A percentile compares a stretch with the other conserved stretches of the same genome.
Conservation (phyloP, 2,329 filamentous ascomycete species). For the Tolypocladium amazonense region DNA sequence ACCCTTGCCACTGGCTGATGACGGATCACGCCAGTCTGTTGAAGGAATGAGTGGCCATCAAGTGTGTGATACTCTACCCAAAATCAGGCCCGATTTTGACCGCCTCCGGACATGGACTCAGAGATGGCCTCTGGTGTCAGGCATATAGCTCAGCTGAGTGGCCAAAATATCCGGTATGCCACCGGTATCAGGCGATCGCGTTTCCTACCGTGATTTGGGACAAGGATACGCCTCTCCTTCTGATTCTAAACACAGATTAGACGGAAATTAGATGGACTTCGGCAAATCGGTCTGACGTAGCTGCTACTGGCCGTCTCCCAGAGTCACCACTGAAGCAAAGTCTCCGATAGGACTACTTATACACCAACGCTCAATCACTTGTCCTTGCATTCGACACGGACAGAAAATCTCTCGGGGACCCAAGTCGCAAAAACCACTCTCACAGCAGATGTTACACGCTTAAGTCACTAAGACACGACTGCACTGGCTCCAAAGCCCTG, state of each 20-base stretch:
- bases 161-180: not conserved
- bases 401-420: too few species aligned
- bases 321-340: constrained; percentile 6
- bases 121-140: not conserved
- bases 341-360: not conserved
- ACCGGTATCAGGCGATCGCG: not conserved
- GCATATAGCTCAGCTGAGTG: not conserved
- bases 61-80: not conserved
- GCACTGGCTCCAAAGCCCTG: not conserved
- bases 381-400: not conserved
- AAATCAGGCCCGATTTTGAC: not conserved
- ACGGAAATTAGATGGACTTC: not conserved
- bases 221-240: not conserved
- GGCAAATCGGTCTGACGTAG: not conserved
- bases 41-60: too few species aligned
- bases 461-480: not conserved
- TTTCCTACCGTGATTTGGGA: not conserved
- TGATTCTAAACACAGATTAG: not conserved
- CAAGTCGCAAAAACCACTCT: not conserved
- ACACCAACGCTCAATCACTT: not conserved
- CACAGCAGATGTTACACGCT: not conserved
- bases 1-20: not conserved
- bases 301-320: not conserved
- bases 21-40: not conserved
- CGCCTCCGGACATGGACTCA: not conserved